Base-by-base conservation (phyloP, 2,329 filamentous ascomycete species). In the Xylaria sp. region DNA sequence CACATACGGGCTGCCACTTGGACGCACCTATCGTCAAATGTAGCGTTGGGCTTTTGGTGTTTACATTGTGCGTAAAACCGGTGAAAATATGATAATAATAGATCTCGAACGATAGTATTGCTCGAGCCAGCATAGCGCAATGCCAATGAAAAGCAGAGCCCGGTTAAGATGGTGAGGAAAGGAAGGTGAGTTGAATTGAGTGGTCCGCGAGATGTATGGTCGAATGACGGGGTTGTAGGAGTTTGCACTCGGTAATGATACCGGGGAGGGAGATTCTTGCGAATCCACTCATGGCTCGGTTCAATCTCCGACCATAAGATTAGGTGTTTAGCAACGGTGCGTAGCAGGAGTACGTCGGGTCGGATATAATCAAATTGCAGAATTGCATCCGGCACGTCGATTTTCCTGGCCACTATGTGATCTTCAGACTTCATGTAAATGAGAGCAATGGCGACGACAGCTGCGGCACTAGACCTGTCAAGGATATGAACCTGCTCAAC, bases 391-490 rank as follows among this genome's bases (percentile, higher is more conserved):
- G 96, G 96, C 0, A 98, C 88, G 73, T 98, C 92, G 54, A 99
- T 89, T 79, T 97, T 98, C 58, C 89, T 87, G 3, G 95, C 95
- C 19, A 99, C 85, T 15, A 91, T 87, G 61, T 87, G 84, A 72
- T 99, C 92, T 66, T 96, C 92, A 0, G 94, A 95, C 77, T 98
- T 98, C 92, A 99, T 95, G 75, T 94, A 99, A 31, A 99, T 94
- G 55, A 99, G 84, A 1, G 93, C 87, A 60, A 97, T 83, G 0
- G 95, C 94, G 70, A 98, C 86, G 7, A 96, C 92, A 1, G 95
- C 94, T n/a, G 91, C 95, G 1, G 96, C 91, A 9, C 92, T 95
- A 5, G 94, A 93, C 69, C 94, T 90, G 73, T 99, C 96, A 3
- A 98, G 84, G 9, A 98, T 88, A 71, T 99, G 94, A 23, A 97